Evolutionary conservation across 371 early-diverging fungal genomes (phyloP), one percentile per base, ranked within the genome.

Genomic region (Entomophthora muscae): DNA sequence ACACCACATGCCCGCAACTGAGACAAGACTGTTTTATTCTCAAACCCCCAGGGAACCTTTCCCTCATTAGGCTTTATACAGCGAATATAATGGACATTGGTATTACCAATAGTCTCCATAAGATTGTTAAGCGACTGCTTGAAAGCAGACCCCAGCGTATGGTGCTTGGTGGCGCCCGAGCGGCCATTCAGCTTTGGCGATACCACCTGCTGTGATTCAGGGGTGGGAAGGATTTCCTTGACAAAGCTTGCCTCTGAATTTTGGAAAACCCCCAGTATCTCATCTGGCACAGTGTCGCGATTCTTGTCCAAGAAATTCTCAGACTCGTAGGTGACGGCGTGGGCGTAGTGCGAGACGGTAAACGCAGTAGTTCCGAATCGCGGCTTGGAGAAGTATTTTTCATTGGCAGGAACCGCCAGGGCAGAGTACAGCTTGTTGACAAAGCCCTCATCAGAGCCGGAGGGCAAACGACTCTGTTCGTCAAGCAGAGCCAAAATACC

Each of bases 1-100:
- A 99, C 98, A 83, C 99, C 99, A 77, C 99, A 99, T 42, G 99
- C 99, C 62, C 94, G 85, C 57, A 99, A 72, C 76, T 99, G 99
- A 30, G 88, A 75, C 3, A 99, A 76, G 13, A 99, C 95, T 83
- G 92, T 86, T 52, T 82, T 83, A 27, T 92, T 83, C 61, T 98
- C 95, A 69, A 98, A 93, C 22, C 67, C 76, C 84, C 90, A 90
- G 22, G 95, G 82, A 1, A 77, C 78, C 73, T 97, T 97, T 63
- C 83, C 85, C 70, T 88, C 90, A 75, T 97, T 97, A 17, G 98
- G 95, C 71, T 97, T 97, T 73, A 97, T 93, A 81, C 98, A 97
- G 65, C 98, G 90, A 67, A 97, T 94, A 71, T 99, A 99, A 66
- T 91, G 92, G 21, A 92, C 91, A 66, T 95, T 87, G 61, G 98